Conservation (phyloP, 1,284 basidiomycete genomes). For the Cryptococcus neoformans region DNA sequence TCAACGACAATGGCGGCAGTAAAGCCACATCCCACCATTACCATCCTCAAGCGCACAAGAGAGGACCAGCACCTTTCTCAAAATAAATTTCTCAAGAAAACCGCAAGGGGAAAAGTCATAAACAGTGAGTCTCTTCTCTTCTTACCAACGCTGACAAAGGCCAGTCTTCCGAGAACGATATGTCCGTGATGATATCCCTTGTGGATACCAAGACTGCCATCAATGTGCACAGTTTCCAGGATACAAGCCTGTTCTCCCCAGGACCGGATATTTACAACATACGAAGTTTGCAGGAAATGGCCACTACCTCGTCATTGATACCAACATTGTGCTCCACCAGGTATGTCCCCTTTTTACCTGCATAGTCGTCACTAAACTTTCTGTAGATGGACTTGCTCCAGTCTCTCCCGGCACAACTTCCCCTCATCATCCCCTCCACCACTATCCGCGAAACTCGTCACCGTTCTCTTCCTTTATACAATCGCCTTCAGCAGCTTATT, state of each 20-base stretch:
- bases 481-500: slow-evolving; percentile 77
- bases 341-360: slow-evolving; percentile 49
- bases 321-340: slow-evolving; percentile 92
- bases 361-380: no score
- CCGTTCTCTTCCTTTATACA: slow-evolving; percentile 88
- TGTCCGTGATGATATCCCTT: slow-evolving; percentile 88
- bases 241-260: slow-evolving; percentile 53
- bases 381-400: slow-evolving; percentile 86
- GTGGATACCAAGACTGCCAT: slow-evolving; percentile 73
- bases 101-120: no score
- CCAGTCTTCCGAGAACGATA: slow-evolving; percentile 91
- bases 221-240: slow-evolving; percentile 56
- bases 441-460: slow-evolving; percentile 96
- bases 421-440: slow-evolving; percentile 89
- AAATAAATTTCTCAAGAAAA: slow-evolving; percentile 87
- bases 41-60: slow-evolving; percentile 69
- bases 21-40: slow-evolving; percentile 53
- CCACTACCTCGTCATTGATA: slow-evolving; percentile 89
- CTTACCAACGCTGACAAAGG: not conserved
- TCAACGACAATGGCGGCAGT: no score
- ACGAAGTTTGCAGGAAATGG: slow-evolving; percentile 46
- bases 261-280: slow-evolving; percentile 56
- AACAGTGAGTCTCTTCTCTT: no score
- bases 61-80: slow-evolving; percentile 73
- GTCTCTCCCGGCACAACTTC: slow-evolving; percentile 65